Evolutionary conservation across 805 yeast species (phyloP), one percentile per base, ranked within the genome.

Genomic region (Spathaspora hagerdaliae): DNA sequence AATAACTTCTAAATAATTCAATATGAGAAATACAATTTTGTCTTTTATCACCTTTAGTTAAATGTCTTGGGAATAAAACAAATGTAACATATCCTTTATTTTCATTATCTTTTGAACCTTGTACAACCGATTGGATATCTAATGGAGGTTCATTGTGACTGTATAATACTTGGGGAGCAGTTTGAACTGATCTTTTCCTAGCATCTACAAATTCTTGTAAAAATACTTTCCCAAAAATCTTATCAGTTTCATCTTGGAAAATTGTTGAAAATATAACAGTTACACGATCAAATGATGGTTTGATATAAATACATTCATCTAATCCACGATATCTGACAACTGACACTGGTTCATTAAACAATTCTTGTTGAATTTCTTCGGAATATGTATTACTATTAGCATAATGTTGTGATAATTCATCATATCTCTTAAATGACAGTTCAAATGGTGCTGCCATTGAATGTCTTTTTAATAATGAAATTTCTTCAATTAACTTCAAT

Each of bases 141-240:
- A 89, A 75, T 7, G 99, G 99, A n/a, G 97, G 88, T 56, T 88
- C 97, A 51, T 75, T 78, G 61, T 85, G 90, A 6, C 96, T 85
- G 60, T 86, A 91, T 57, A 94, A 78, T 43, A 94, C 99, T 73
- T 94, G 99, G 13, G 99, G 99, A 1, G 98, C 97, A 41, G 94
- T 91, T 69, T 94, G 99, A 49, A 94, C 92, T 5, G 96, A 86
- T 65, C 97, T 80, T 62, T 87, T 87, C 68, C 99, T 82, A 9
- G 98, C 97, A 64, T 91, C 97, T 38, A 90, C 96, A 64, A 91
- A 91, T 69, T 91, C 97, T 63, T 89, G 96, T 51, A 89, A 71
- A 60, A 89, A 89, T 33, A 89, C 96, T 64, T 85, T 88, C 37
- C 96, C 95, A 55, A 88, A 86, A 43, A 87, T 78, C 63, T 87